Conservation (phyloP, 352 stramenopile genomes). For the Thraustotheca clavata region DNA sequence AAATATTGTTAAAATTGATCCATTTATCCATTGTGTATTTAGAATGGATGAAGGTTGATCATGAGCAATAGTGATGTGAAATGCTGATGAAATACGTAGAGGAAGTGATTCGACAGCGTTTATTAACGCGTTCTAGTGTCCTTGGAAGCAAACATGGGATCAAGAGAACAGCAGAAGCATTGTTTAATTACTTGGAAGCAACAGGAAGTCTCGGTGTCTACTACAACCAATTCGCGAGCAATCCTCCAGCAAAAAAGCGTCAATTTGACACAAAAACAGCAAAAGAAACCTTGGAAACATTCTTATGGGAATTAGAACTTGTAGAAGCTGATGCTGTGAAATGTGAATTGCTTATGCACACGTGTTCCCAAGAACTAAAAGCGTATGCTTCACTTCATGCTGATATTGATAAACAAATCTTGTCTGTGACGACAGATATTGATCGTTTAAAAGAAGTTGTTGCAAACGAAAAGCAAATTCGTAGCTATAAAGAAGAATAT, state of each 20-base stretch:
- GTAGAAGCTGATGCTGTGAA: conserved; percentile 78
- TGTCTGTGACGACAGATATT: conserved; percentile 56
- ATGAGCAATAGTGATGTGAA: no score
- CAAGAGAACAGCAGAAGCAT: conserved; percentile 67
- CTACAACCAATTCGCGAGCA: conserved; percentile 20
- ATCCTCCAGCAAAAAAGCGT: conserved; percentile 30
- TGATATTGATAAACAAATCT: conserved; percentile 68
- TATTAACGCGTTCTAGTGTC: conserved; percentile 71
- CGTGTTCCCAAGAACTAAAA: conserved; percentile 69
- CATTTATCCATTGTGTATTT: no score
- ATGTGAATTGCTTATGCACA: conserved; percentile 73
- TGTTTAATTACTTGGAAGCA: conserved; percentile 55
- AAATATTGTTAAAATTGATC: no score
- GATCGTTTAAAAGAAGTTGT: conserved; percentile 69
- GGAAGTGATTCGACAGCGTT: conserved; percentile 26
- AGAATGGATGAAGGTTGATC: no score
- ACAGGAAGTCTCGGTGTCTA: conserved; percentile 57
- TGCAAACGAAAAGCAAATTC: conserved; percentile 59
- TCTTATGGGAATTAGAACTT: conserved; percentile 83
- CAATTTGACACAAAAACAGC: conserved; percentile 21
- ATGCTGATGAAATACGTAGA: no score
- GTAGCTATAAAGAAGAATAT: conserved; percentile 84
- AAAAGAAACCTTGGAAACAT: conserved; percentile 56
- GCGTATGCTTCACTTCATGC: conserved; percentile 71
- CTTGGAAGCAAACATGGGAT: conserved; percentile 61